phyloP scores from a whole-genome alignment of 2,329 filamentous ascomycete genomes.

The Penicillium sp. region DNA sequence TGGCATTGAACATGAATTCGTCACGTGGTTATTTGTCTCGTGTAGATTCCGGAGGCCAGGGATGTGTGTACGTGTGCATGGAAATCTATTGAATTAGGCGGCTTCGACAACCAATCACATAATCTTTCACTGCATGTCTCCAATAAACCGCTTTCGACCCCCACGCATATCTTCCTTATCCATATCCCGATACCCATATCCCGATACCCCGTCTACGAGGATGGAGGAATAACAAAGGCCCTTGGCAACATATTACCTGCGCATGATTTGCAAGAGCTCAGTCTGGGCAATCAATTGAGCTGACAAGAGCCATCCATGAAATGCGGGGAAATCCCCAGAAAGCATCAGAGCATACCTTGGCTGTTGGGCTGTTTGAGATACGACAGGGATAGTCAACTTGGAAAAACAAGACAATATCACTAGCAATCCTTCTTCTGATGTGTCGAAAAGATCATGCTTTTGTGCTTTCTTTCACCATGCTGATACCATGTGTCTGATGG shows the following conservation, averaged over 20 bases:
- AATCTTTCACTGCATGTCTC: no score
- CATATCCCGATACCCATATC: no score
- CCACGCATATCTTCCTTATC: background rate
- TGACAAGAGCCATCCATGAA: background rate
- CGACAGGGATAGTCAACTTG: background rate
- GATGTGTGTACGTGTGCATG: background rate
- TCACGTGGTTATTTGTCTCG: background rate
- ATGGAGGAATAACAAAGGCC: background rate
- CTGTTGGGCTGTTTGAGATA: background rate
- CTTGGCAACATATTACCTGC: background rate
- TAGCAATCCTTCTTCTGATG: background rate
- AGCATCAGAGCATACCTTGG: background rate
- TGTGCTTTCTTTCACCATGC: background rate
- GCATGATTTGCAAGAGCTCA: background rate
- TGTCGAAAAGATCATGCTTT: background rate
- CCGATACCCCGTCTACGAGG: no score
- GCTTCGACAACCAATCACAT: background rate
- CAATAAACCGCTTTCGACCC: background rate
- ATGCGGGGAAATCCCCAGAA: conserved; percentile 1
- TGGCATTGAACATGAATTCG: background rate
- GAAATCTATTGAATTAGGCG: background rate
- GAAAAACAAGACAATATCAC: background rate
- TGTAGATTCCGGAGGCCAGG: background rate
- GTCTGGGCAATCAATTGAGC: background rate
- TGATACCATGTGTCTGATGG: background rate